Evolutionary conservation across 805 yeast species (phyloP).

Genomic region (Candida verbasci): DNA sequence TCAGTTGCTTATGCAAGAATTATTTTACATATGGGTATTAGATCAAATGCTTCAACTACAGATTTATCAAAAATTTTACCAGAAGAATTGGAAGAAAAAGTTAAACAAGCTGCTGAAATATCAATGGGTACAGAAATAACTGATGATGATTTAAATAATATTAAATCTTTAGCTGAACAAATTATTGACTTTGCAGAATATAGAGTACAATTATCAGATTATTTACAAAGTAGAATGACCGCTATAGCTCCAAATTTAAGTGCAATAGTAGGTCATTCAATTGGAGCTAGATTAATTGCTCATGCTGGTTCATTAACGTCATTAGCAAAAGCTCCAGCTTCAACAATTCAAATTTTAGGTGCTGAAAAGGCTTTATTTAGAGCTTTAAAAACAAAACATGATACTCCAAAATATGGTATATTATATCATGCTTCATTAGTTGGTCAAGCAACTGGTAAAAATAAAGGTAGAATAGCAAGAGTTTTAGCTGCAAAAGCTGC

Average conservation of each 20-base stretch:
- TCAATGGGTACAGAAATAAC: conserved; percentile 99
- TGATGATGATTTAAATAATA: conserved; percentile 81
- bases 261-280: conserved; percentile 92
- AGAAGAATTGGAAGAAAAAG: conserved; percentile 48
- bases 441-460: conserved; percentile 97
- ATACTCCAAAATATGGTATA: conserved; percentile 97
- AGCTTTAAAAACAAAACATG: conserved; percentile 97
- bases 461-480: conserved; percentile 98
- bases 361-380: conserved; percentile 99
- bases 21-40: conserved; percentile 87
- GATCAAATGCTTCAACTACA: conserved; percentile 85
- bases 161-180: conserved; percentile 88
- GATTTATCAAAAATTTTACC: conserved; percentile 60
- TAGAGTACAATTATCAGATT: conserved; percentile 93
- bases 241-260: conserved; percentile 98
- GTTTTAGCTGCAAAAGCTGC: conserved; percentile 98
- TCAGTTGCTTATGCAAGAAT: conserved; percentile 95
- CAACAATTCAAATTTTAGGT: conserved; percentile 96
- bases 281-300: conserved; percentile 97
- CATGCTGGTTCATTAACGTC: conserved; percentile 95
- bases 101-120: conserved; percentile 95
- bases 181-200: conserved; percentile 93
- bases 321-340: conserved; percentile 97
- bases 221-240: conserved; percentile 91
- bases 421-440: conserved; percentile 95